Evolutionary conservation across 2,329 filamentous ascomycete genomes (phyloP), one percentile per base, ranked within the genome.

Genomic region (Lecanicillium sp.): DNA sequence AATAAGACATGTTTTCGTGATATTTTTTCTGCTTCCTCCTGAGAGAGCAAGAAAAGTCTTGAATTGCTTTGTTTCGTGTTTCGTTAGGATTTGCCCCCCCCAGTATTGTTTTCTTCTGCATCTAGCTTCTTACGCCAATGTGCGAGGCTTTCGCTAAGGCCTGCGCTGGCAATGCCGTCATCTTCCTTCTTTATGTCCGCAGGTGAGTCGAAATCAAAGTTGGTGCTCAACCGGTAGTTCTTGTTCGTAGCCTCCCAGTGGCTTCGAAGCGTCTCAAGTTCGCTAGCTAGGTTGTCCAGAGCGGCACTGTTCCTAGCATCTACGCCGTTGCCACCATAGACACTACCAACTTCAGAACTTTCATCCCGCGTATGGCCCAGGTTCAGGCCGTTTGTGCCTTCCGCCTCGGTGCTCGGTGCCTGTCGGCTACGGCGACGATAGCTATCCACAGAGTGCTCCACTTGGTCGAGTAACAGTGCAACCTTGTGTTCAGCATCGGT

Each of bases 191-290:
- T 69, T 35, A 40, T 41, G 25, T 46, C 50, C 19, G 60, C 51
- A 5, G 51, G 67, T 16, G 56, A 48, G 41, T 95, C 89, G 51
- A 94, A 89, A 56, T 95, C 89, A 51, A 94, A 94, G 37, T 84
- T 80, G 53, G 83, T 89, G 60, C 86, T 94, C 32, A 95, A 67
- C 17, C 92, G 83, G 60, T 96, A 95, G 53, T 86, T 94, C 62
- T 94, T 92, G 65, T 90, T 95, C 11, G 88, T 95, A 29, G 83
- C 86, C 64, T 96, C 88, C 92, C 92, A 98, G 52, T 95, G 89
- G 37, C 72, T 85, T 37, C 90, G 79, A 34, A 98, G 71, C 11
- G 85, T 84, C 58, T 98, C 92, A 7, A 98, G 78, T 64, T 98
- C 92, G 46, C 78, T 87, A 9, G 92, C 90, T 17, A 98, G 75